phyloP scores from a whole-genome alignment of 1,284 basidiomycete species.

The Ceratobasidium sp. region DNA sequence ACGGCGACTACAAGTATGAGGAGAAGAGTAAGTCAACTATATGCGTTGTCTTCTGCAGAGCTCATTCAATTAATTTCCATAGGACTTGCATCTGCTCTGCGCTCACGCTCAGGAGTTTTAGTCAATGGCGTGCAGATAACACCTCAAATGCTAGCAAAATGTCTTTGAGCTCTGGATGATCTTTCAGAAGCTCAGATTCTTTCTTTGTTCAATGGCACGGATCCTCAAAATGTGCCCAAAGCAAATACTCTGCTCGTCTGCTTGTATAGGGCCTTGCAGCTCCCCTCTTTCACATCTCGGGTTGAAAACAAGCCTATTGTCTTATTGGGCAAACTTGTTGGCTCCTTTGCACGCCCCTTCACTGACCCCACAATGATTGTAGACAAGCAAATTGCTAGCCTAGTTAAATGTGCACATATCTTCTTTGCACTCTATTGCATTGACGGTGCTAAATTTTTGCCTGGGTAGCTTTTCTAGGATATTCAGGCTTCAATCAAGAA shows the following conservation, averaged over 20 bases:
- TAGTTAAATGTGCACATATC: not conserved
- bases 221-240: conserved; percentile 16
- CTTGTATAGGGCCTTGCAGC: not conserved
- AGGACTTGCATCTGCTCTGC: conserved; percentile 6
- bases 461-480: conserved; percentile 49
- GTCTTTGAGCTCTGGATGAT: not conserved
- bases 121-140: conserved; percentile 11
- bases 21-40: conserved; percentile 16
- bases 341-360: not conserved
- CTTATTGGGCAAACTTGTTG: not conserved
- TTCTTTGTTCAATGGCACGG: not conserved
- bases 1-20: conserved; percentile 21
- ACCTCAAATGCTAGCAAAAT: conserved; percentile 1
- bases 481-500: conserved; percentile 50
- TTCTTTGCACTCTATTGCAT: conserved; percentile 12
- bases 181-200: not conserved
- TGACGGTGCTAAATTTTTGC: conserved; percentile 46
- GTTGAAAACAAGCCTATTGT: not conserved
- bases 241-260: not conserved
- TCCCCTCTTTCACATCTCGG: not conserved
- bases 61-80: not conserved
- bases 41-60: not conserved
- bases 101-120: not conserved
- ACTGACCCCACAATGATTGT: not conserved
- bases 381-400: not conserved